Percentiles rank a stretch among this genome's conserved stretches.
Evolutionary conservation across 2,329 filamentous ascomycete species (phyloP).

Genomic region (Coniochaeta sp.): DNA sequence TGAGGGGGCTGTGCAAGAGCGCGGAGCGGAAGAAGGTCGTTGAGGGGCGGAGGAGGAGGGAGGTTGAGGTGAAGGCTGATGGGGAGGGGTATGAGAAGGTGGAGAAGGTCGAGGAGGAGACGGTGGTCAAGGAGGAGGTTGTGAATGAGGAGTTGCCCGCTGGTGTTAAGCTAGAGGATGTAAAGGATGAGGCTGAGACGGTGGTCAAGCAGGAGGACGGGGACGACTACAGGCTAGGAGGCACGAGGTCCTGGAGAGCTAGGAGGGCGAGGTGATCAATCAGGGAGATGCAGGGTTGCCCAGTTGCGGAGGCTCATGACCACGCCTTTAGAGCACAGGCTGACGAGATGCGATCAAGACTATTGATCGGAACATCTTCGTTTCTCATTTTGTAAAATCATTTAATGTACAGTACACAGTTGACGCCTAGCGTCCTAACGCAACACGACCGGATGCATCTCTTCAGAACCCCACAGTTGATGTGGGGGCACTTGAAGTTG

Average conservation of each 20-base stretch:
- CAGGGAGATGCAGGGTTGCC: not conserved
- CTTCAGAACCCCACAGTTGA: not conserved
- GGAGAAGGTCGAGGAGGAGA: constrained; percentile 19
- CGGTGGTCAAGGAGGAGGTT: constrained; percentile 14
- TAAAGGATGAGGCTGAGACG: not conserved
- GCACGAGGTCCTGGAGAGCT: constrained; percentile 23
- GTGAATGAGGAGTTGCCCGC: constrained; percentile 13
- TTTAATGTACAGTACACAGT: too few species aligned
- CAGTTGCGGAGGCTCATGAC: not conserved
- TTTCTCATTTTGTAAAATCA: too few species aligned
- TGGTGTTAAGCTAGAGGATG: constrained; percentile 4
- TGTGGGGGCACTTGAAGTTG: not conserved
- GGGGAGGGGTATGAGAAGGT: constrained; percentile 36
- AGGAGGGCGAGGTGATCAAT: constrained; percentile 9
- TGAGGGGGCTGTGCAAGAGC: constrained; percentile 67
- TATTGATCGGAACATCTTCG: too few species aligned
- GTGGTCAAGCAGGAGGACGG: constrained; percentile 17
- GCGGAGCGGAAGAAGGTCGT: constrained; percentile 59
- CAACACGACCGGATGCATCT: not conserved
- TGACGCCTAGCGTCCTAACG: not conserved
- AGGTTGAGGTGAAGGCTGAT: constrained; percentile 15
- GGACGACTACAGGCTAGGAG: constrained; percentile 10
- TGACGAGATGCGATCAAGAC: too few species aligned
- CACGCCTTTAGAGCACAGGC: not conserved
- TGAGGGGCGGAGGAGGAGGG: constrained; percentile 46